phyloP scores from a whole-genome alignment of 2,329 filamentous ascomycete species.

The Graphiopsis chlorocephala region DNA sequence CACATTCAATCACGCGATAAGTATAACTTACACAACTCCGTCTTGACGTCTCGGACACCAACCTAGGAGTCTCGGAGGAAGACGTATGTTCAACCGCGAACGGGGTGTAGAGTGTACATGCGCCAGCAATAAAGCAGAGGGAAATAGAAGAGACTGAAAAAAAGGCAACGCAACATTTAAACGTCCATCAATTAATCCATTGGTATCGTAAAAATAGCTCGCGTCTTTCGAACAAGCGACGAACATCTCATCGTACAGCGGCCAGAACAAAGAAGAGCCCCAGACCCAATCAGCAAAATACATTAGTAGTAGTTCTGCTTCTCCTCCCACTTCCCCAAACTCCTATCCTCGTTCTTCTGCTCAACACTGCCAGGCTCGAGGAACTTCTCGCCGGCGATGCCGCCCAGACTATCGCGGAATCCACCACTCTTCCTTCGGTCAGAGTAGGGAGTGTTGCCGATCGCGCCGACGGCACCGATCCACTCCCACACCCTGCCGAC shows the following conservation, averaged over 20 bases:
- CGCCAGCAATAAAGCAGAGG: no score
- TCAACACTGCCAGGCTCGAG: constrained; percentile 4
- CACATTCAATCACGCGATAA: not conserved
- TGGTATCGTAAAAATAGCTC: not conserved
- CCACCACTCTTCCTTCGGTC: constrained; percentile 27
- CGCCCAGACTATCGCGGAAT: constrained; percentile 1
- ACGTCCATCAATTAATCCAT: not conserved
- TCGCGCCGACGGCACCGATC: constrained; percentile 55
- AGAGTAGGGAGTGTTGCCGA: constrained; percentile 26
- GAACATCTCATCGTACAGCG: not conserved
- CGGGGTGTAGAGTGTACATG: no score
- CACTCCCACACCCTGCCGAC: constrained; percentile 67
- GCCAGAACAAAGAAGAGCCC: not conserved
- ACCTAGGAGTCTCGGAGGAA: no score
- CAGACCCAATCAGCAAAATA: not conserved
- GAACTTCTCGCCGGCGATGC: constrained; percentile 14
- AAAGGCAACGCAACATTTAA: no score
- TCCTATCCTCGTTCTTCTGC: not conserved
- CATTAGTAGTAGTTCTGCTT: constrained; percentile 7
- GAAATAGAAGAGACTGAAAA: no score
- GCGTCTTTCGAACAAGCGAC: not conserved
- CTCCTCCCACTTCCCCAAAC: constrained; percentile 14
- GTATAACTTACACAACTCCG: no score
- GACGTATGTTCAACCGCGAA: no score
- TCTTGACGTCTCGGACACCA: no score